These are phyloP conservation scores for Euphorbia lathyris DNA, from an alignment of 345 rosid genomes.

Conservation along the genomic window DNA sequence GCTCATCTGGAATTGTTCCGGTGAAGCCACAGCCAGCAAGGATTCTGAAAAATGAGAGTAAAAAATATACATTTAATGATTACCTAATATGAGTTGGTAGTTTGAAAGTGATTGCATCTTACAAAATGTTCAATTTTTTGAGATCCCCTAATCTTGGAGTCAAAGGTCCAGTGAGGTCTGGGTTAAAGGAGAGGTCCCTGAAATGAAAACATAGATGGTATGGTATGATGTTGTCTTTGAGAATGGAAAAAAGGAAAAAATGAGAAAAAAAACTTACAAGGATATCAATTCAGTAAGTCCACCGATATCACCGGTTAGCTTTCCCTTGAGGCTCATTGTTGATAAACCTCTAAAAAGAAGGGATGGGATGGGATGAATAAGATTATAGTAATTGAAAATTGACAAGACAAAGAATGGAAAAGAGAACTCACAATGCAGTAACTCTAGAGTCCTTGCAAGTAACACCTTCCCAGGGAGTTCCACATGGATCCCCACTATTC, in stretches of 20 bases:
- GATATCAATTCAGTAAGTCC: slow-evolving; percentile 75
- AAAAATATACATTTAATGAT: background rate
- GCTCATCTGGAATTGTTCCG: slow-evolving; percentile 74
- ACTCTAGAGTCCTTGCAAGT: slow-evolving; percentile 67
- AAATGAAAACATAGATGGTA: no score
- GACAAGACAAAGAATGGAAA: background rate
- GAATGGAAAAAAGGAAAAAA: no score
- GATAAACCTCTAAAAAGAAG: slow-evolving; percentile 64
- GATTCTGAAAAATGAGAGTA: slow-evolving; percentile 48
- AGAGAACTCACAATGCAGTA: slow-evolving; percentile 65
- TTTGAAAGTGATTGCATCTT: slow-evolving; percentile 19
- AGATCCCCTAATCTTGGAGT: slow-evolving; percentile 76
- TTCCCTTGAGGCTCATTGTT: slow-evolving; percentile 76
- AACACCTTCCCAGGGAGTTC: slow-evolving; percentile 86
- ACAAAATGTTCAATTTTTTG: slow-evolving; percentile 75
- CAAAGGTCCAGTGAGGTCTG: slow-evolving; percentile 65
- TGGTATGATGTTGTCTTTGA: no score
- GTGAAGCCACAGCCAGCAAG: slow-evolving; percentile 85
- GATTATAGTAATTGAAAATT: background rate
- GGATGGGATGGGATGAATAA: background rate
- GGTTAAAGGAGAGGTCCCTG: slow-evolving; percentile 89
- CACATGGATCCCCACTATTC: slow-evolving; percentile 75
- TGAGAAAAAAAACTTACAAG: slow-evolving; percentile 84
- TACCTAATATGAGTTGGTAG: background rate
- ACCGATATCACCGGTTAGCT: slow-evolving; percentile 89